These are phyloP conservation scores for Aspergillus pseudotamarii DNA, from an alignment of 2,329 filamentous ascomycete species.

Conservation along the genomic window DNA sequence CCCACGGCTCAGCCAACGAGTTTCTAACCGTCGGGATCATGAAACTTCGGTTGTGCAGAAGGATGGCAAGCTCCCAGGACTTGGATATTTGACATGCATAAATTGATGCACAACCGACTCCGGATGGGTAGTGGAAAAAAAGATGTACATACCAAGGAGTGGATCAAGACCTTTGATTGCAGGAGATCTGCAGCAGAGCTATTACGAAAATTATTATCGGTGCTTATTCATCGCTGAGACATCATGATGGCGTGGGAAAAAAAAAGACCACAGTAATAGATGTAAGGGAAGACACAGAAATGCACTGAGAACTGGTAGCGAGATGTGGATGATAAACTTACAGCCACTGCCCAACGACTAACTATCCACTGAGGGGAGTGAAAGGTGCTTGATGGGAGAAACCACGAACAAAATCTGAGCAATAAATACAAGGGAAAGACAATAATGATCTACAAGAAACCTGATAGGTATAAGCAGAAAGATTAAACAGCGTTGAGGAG, in stretches of 20 bases:
- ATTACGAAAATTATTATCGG: constrained; percentile 14
- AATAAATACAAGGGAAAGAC: background rate
- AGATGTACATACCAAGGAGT: constrained; percentile 29
- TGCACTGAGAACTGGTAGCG: background rate
- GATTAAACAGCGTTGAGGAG: background rate
- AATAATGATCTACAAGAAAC: background rate
- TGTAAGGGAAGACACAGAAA: background rate
- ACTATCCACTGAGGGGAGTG: background rate
- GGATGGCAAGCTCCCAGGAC: background rate
- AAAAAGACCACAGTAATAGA: background rate
- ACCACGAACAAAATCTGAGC: no score
- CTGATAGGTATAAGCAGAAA: background rate
- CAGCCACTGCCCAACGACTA: background rate
- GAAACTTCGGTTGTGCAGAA: background rate
- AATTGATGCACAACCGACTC: background rate
- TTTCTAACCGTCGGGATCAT: background rate
- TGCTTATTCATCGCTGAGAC: constrained; percentile 33
- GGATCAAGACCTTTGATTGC: constrained; percentile 27
- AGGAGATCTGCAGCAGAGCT: constrained; percentile 28
- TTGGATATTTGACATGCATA: background rate
- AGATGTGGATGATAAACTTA: constrained; percentile 3
- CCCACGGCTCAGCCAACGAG: background rate
- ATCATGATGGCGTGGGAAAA: constrained; percentile 10
- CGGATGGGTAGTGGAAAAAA: background rate
- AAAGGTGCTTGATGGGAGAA: background rate